These are phyloP conservation scores for Ganoderma sinense DNA, from an alignment of 1,284 basidiomycete species.

Conservation along the genomic window DNA sequence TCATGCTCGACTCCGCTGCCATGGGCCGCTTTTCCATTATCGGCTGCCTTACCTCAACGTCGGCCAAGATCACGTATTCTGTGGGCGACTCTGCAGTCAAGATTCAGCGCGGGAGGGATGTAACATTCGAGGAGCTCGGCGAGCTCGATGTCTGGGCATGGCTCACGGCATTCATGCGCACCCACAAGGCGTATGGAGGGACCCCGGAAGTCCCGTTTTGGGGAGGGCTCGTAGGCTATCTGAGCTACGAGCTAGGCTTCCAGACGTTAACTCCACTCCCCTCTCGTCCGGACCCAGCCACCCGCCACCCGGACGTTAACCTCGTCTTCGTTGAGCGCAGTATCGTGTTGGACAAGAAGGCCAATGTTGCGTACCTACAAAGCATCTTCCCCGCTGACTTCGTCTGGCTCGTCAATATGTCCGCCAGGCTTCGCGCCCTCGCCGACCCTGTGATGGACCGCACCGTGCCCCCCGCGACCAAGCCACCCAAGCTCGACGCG, in stretches of 20 bases:
- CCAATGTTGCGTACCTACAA: constrained; percentile 63
- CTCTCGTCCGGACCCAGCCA: constrained; percentile 31
- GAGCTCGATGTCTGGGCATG: constrained; percentile 71
- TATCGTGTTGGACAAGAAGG: constrained; percentile 66
- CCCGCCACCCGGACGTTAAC: constrained; percentile 71
- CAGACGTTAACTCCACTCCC: constrained; percentile 52
- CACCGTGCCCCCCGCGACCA: neutral
- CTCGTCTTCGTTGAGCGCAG: constrained; percentile 80
- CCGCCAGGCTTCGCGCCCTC: constrained; percentile 34
- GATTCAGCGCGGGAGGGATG: constrained; percentile 40
- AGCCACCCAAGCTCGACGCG: constrained; percentile 13
- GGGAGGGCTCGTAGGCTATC: constrained; percentile 77
- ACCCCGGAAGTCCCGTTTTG: constrained; percentile 70
- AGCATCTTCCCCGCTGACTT: constrained; percentile 66
- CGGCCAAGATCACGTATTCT: constrained; percentile 64
- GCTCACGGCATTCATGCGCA: constrained; percentile 72
- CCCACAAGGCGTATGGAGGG: constrained; percentile 55
- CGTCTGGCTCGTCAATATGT: constrained; percentile 60
- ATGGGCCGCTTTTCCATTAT: constrained; percentile 79
- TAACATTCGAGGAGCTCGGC: constrained; percentile 42
- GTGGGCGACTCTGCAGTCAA: constrained; percentile 58
- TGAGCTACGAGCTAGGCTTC: constrained; percentile 82
- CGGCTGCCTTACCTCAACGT: constrained; percentile 58
- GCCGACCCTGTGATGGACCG: neutral
- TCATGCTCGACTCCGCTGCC: constrained; percentile 76